Evolutionary conservation across 495 filamentous ascomycete species (phyloP).

Genomic region (Massariosphaeria phaeospora): DNA sequence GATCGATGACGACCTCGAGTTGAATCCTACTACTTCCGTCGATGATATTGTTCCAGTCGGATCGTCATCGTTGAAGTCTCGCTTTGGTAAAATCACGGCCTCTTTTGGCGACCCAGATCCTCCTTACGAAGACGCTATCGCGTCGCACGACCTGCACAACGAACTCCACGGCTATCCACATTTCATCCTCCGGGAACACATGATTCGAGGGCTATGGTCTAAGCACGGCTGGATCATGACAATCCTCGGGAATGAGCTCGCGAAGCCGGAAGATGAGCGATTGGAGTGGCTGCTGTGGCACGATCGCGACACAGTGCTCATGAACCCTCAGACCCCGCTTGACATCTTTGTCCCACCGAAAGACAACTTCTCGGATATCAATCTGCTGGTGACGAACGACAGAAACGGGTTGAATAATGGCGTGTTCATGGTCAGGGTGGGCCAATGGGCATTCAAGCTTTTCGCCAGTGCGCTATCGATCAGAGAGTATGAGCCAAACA

Average conservation of each 20-base stretch:
- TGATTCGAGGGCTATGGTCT: constrained; percentile 42
- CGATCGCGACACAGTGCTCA: constrained; percentile 46
- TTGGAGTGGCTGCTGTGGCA: constrained; percentile 48
- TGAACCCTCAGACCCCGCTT: constrained; percentile 51
- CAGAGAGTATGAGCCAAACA: constrained; percentile 43
- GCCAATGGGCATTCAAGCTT: constrained; percentile 48
- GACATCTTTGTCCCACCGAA: constrained; percentile 51
- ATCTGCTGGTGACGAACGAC: constrained; percentile 49
- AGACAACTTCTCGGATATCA: constrained; percentile 40
- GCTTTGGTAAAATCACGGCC: constrained; percentile 39
- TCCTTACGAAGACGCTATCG: constrained; percentile 37
- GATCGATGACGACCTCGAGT: no score
- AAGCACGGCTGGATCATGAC: constrained; percentile 50
- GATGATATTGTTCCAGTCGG: no score
- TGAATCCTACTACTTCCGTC: no score
- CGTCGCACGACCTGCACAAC: constrained; percentile 38
- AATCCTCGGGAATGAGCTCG: constrained; percentile 47
- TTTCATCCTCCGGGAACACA: constrained; percentile 34
- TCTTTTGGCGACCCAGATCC: constrained; percentile 33
- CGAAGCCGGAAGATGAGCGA: constrained; percentile 46
- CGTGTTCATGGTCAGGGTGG: constrained; percentile 49
- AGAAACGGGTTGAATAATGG: constrained; percentile 55
- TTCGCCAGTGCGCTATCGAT: constrained; percentile 46
- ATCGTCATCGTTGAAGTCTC: not conserved
- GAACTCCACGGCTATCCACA: constrained; percentile 36